A percentile compares a stretch with the other conserved stretches of the same genome.
phyloP scores from a whole-genome alignment of 805 yeast species.

The Schwanniomyces pseudopolymorphus region DNA sequence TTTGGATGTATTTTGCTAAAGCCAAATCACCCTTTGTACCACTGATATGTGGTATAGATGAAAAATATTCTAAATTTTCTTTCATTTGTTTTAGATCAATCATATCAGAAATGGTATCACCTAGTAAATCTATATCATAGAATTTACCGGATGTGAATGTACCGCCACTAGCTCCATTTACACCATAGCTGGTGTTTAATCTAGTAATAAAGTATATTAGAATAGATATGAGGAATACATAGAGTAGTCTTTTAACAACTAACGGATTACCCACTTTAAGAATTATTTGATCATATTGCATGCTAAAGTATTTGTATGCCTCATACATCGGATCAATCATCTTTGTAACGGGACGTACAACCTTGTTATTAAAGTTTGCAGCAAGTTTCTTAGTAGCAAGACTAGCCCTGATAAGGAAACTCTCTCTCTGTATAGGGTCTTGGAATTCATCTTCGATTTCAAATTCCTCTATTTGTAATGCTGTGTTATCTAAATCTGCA shows the following conservation, averaged over 20 bases:
- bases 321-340: constrained; percentile 55
- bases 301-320: constrained; percentile 38
- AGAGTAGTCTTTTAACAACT: constrained; percentile 73
- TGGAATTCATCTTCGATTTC: constrained; percentile 36
- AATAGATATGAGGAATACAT: constrained; percentile 63
- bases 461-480: constrained; percentile 28
- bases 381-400: constrained; percentile 35
- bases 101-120: constrained; percentile 45
- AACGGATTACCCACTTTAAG: constrained; percentile 81
- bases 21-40: constrained; percentile 87
- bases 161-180: constrained; percentile 40
- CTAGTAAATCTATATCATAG: constrained; percentile 56
- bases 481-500: neutral
- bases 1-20: constrained; percentile 63
- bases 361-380: constrained; percentile 29
- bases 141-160: constrained; percentile 55
- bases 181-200: constrained; percentile 48
- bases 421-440: constrained; percentile 15
- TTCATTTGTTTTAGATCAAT: constrained; percentile 60
- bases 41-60: constrained; percentile 81
- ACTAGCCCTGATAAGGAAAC: constrained; percentile 37
- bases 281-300: constrained; percentile 55
- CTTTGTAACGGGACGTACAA: constrained; percentile 43
- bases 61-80: constrained; percentile 66
- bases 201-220: constrained; percentile 57